These are phyloP conservation scores for Byssothecium circinans DNA, from an alignment of 2,329 filamentous ascomycete genomes.

Conservation along the genomic window DNA sequence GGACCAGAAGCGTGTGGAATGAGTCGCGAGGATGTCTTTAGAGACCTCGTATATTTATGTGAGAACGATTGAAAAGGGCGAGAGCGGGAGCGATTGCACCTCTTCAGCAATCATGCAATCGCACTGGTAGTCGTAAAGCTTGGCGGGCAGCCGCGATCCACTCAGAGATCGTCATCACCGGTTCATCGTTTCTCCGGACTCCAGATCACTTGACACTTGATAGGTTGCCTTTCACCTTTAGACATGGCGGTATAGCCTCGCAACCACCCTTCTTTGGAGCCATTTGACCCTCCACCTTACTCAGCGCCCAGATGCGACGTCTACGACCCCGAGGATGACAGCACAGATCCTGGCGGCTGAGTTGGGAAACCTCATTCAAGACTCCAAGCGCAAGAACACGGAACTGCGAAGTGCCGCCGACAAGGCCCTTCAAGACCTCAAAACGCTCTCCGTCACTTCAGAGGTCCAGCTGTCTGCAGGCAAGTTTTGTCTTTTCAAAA, in stretches of 20 bases:
- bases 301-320: conserved; percentile 25
- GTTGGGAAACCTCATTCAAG: conserved; percentile 86
- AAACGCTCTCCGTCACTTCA: conserved; percentile 69
- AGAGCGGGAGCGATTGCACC: neutral
- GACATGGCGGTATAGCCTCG: conserved; percentile 5
- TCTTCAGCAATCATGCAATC: too few species aligned
- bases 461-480: conserved; percentile 75
- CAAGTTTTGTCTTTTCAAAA: conserved; percentile 39
- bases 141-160: conserved; percentile 12
- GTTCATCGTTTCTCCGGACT: conserved; percentile 8
- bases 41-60: too few species aligned
- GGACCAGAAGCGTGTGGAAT: neutral
- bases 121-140: conserved; percentile 7
- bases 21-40: neutral
- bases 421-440: conserved; percentile 89
- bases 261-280: neutral
- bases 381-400: conserved; percentile 92
- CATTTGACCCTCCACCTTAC: conserved; percentile 3
- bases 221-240: conserved; percentile 18
- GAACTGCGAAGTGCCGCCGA: conserved; percentile 91
- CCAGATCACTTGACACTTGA: conserved; percentile 3
- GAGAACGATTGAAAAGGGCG: neutral
- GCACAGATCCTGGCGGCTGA: conserved; percentile 86
- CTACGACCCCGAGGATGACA: conserved; percentile 66
- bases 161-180: neutral